Base-by-base conservation (phyloP, 1,284 basidiomycete species). In the Melanopsichium pennsylvanicum region DNA sequence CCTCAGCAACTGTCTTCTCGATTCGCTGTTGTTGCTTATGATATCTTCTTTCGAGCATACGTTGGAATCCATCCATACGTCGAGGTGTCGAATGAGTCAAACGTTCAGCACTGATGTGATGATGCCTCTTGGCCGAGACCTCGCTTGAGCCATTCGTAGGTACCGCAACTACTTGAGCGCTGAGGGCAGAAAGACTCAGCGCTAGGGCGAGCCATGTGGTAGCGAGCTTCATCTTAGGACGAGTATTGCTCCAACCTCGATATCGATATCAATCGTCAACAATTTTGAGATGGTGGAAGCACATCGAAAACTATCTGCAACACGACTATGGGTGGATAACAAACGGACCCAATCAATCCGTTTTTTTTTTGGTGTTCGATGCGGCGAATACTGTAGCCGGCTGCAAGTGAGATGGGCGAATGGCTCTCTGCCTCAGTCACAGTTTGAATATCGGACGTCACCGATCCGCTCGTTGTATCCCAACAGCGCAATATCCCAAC, bases 1-100 rank as follows among this genome's bases (percentile, higher is more conserved):
- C 12, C 18, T 25, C 22, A 8, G 32, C 35, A 21, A 23, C 36
- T 36, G 26, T 23, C 18, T 19, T 19, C 13, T 31, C 23, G 21
- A 22, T 11, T 2, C 35, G 26, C 19, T 55, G 27, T 18, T 56
- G 56, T 48, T 70, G 67, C 38, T 56, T 48, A n/a, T 44, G 16
- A 39, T 60, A 63, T 21, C 60, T 43, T 21, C 54, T 49, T 25
- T 69, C 55, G 38, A 63, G 55, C 55, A 70, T 48, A 31, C 48
- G 55, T 36, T 64, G 56, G 41, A 63, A 70, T 2, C 67, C 67
- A 35, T 63, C 56, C 56, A 60, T 60, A 18, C 51, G 50, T 19
- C 67, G 46, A 19, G 67, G 67, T 4, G 60, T 70, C 16, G 56
- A 56, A 29, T 58, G 55, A 4, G 57, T 50, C 19, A 70, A 38